Evolutionary conservation across 2,329 filamentous ascomycete genomes (phyloP), one percentile per base, ranked within the genome.

Genomic region (Anisogramma anomala): DNA sequence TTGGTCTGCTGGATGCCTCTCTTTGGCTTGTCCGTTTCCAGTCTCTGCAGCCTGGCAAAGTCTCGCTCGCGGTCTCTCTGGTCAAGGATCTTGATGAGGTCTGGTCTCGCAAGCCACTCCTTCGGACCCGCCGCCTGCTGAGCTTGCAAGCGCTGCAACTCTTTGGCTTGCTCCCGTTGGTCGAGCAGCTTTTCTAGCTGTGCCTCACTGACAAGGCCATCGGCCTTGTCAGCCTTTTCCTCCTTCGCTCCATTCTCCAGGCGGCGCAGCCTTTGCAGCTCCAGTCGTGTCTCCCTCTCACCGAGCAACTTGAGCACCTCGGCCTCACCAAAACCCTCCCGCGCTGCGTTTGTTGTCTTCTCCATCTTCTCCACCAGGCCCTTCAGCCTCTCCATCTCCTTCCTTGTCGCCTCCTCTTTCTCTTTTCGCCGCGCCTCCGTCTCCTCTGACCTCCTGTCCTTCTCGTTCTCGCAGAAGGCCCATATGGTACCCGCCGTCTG

Each of bases 311-410:
- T 43, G 8, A 26, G n/a, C 8, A 40, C 19, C 13, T 36, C 23
- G 3, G 20, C 33, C 28, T 34, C 18, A 1, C 41, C 28, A 4
- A 45, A n/a, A 3, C 42, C 33, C 28, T 25, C 37, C 6, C 23
- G 23, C 11, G 23, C 22, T 32, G 35, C 42, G 18, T 37, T 14
- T 11, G n/a, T 14, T n/a, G 25, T 23, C n/a, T 23, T 37, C 13
- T 34, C 17, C 6, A 17, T 19, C 8, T 18, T 25, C 10, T 19
- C 36, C n/a, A 43, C 19, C 13, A 40, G 18, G 18, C 3, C 36
- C 28, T 28, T 39, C 36, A 40, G n/a, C 11, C 25, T 17, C 31
- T 31, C 30, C 15, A 43, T n/a, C 27, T 39, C 43, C 3, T 15
- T 39, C 23, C 34, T 8, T n/a, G 30, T 19, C 7, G 27, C 23